Evolutionary conservation across 257 asterid genomes (phyloP), one percentile per base, ranked within the genome.

Genomic region (Petunia secreta): DNA sequence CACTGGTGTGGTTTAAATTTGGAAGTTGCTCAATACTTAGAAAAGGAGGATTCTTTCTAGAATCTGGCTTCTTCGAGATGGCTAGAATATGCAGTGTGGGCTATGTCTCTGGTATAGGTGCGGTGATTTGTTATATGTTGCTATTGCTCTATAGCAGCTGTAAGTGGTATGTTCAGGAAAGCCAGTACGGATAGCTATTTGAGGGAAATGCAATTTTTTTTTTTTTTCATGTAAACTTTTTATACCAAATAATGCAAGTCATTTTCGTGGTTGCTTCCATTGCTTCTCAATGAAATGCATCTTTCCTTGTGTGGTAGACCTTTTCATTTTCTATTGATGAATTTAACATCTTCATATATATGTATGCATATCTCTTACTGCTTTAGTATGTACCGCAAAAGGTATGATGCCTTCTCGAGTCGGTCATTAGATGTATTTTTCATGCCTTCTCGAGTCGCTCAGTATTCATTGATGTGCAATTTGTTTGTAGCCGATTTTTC

Each of bases 251-350:
- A 15, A 50, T 50, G 46, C 62, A 10, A 50, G 59, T 25, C 43
- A 25, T 10, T 16, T 40, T 36, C 16, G 13, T 48, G 48, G 8
- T 34, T 11, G 46, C 77, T 73, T 73, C 77, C 3, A 1, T 71
- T 11, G 44, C 50, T 50, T 50, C 44, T 36, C 25, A 34, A 46
- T 73, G 48, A 50, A 36, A 73, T 50, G 41, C 78, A 50, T 73
- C 14, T 50, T 73, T 73, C 62, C 25, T 71, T 25, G 3, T 36
- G 78, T 36, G 78, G 78, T 60, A 34, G 36, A 73, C 10, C 57
- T 41, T 73, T 58, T 73, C 36, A 73, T 73, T 62, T 73, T 73
- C 62, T 11, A 50, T 71, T 73, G 44, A 73, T 10, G 57, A 52
- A 15, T 52, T 52, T 52, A 25, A 25, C 3, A 2, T 52, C 13